These are phyloP conservation scores for Moesziomyces sp. DNA, from an alignment of 1,284 basidiomycete species.

Conservation along the genomic window DNA sequence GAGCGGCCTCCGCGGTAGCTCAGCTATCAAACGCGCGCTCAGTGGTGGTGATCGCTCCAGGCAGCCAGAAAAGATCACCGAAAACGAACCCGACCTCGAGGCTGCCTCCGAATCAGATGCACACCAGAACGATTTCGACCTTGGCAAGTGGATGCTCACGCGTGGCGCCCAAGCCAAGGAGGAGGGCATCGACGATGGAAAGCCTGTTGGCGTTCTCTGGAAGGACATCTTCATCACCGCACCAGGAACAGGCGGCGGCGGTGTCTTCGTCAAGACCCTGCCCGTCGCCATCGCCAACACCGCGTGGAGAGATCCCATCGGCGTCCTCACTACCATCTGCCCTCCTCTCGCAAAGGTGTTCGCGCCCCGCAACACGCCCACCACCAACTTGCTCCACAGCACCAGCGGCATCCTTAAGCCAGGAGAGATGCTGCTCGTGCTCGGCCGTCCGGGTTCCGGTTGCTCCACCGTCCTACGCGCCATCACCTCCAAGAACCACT, in stretches of 20 bases:
- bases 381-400: constrained; percentile 41
- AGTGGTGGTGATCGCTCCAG: constrained; percentile 17
- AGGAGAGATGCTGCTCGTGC: constrained; percentile 61
- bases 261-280: constrained; percentile 58
- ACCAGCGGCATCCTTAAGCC: constrained; percentile 52
- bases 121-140: constrained; percentile 43
- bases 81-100: constrained; percentile 22
- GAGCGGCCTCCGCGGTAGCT: constrained; percentile 10
- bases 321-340: constrained; percentile 44
- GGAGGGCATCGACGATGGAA: constrained; percentile 45
- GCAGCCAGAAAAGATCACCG: constrained; percentile 17
- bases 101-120: constrained; percentile 5
- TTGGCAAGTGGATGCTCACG: constrained; percentile 49
- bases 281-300: constrained; percentile 57
- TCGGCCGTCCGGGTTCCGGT: constrained; percentile 58
- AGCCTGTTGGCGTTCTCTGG: constrained; percentile 60
- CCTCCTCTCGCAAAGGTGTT: constrained; percentile 36
- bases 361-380: constrained; percentile 27
- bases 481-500: constrained; percentile 50
- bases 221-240: constrained; percentile 47
- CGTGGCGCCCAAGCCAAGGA: constrained; percentile 40
- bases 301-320: constrained; percentile 50
- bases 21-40: constrained; percentile 18
- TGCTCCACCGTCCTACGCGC: constrained; percentile 55
- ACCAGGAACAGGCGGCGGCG: constrained; percentile 47